These are phyloP conservation scores for Pachysandra terminalis DNA, from an alignment of 164 flowering plant genomes.

Conservation along the genomic window DNA sequence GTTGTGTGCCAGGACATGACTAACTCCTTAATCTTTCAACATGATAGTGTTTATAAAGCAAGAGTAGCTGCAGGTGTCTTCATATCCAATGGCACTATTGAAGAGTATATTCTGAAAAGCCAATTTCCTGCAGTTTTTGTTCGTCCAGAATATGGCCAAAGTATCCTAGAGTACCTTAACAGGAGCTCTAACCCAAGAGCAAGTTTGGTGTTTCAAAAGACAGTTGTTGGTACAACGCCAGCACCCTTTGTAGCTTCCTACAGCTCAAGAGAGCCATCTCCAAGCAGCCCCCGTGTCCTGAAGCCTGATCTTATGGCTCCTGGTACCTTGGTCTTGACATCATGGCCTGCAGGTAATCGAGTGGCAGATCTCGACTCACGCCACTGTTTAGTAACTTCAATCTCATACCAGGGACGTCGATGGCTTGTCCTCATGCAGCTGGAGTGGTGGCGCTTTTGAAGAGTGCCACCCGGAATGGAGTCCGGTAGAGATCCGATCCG, in stretches of 20 bases:
- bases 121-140: conserved; percentile 28
- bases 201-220: conserved; percentile 38
- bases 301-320: too few relatives aligned
- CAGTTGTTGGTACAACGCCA: conserved; percentile 25
- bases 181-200: conserved; percentile 10
- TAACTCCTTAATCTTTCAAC: too few relatives aligned
- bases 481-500: too few relatives aligned
- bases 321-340: too few relatives aligned
- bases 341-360: conserved; percentile 12
- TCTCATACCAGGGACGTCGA: too few relatives aligned
- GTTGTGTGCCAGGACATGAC: too few relatives aligned
- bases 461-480: conserved; percentile 37
- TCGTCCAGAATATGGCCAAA: conserved; percentile 17
- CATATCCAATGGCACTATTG: conserved; percentile 14
- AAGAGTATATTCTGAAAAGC: neutral
- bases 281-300: conserved; percentile 41
- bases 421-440: too few relatives aligned
- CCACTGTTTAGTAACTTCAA: too few relatives aligned
- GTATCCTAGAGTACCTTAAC: conserved; percentile 22
- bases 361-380: conserved; percentile 23
- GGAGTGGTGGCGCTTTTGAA: too few relatives aligned
- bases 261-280: conserved; percentile 38
- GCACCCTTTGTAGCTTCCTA: too few relatives aligned
- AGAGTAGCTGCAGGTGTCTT: conserved; percentile 19
- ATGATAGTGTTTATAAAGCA: conserved; percentile 2